Evolutionary conservation across 371 early-diverging fungal genomes (phyloP), one percentile per base, ranked within the genome.

Genomic region (Rhizomucor pusillus): DNA sequence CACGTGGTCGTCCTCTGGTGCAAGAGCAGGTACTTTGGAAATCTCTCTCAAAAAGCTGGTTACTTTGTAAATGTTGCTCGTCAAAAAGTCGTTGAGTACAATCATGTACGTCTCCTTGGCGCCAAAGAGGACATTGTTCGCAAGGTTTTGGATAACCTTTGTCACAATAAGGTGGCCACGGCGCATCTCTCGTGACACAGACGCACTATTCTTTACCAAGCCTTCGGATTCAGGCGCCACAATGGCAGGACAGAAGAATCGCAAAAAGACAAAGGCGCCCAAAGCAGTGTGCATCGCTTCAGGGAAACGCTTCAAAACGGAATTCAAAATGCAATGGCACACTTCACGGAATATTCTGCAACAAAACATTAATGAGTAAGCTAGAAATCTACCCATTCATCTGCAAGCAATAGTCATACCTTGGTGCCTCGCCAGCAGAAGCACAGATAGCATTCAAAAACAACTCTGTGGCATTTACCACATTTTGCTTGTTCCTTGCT

Each of bases 221-320:
- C 81, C 82, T 53, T 86, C 83, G 0, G 75, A 71, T 58, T 87
- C 88, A 4, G 98, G 97, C 0, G 94, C 85, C 5, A 94, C 94
- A 60, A 98, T 94, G 1, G 93, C 94, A 0, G 97, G 98, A 57
- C 95, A 94, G 56, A 97, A 82, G 84, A 97, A 94, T 5, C 98
- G 88, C 57, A 98, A 70, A 64, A 97, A 98, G 54, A 98, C 82
- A 59, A 96, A 95, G 0, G 93, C 93, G 52, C 97, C 96, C 0
- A 98, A 92, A 23, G 95, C 94, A 0, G 88, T 88, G 43, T 85
- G 81, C 44, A 81, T 86, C 4, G 94, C 89, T 44, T 91, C 93
- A 0, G 94, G 94, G 71, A 94, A 97, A 9, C 88, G 79, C 45
- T 82, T 78, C 20, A 83, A 84, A 0, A 95, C 97, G 10, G 90